These are phyloP conservation scores for Cenchrus americanus DNA, from an alignment of 176 grass and related monocot genomes.

Conservation along the genomic window DNA sequence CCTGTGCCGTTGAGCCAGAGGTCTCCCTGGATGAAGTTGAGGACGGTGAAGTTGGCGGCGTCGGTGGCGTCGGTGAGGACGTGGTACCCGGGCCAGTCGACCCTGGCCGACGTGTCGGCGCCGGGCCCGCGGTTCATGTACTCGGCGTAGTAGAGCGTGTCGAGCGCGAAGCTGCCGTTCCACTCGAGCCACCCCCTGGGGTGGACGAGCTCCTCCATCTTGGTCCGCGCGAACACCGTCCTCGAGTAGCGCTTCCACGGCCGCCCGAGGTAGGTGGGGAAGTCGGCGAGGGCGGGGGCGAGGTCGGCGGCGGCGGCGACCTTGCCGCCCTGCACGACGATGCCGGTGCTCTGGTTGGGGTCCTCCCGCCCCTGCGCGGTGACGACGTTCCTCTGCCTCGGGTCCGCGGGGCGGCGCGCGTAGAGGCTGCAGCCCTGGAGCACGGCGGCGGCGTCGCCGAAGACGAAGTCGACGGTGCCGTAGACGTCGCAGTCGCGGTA, in stretches of 20 bases:
- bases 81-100: slow-evolving; percentile 73
- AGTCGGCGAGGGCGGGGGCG: slow-evolving; percentile 47
- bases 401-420: slow-evolving; percentile 60
- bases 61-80: slow-evolving; percentile 60
- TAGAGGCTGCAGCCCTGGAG: slow-evolving; percentile 90
- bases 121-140: slow-evolving; percentile 75
- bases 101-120: slow-evolving; percentile 60
- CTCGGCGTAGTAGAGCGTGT: slow-evolving; percentile 94
- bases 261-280: slow-evolving; percentile 74
- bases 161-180: slow-evolving; percentile 76
- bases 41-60: slow-evolving; percentile 78
- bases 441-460: slow-evolving; percentile 78
- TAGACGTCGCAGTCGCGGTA: slow-evolving; percentile 95
- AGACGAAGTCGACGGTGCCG: slow-evolving; percentile 90
- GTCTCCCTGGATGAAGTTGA: slow-evolving; percentile 75
- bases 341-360: slow-evolving; percentile 93
- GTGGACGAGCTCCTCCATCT: slow-evolving; percentile 67
- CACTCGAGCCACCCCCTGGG: slow-evolving; percentile 73
- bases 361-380: slow-evolving; percentile 79
- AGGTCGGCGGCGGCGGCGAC: slow-evolving; percentile 85
- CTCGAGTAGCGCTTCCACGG: slow-evolving; percentile 89
- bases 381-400: slow-evolving; percentile 75
- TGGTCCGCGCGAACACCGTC: slow-evolving; percentile 77
- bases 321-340: slow-evolving; percentile 84
- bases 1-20: slow-evolving; percentile 64